A percentile compares a stretch with the other conserved stretches of the same genome.
Conservation (phyloP, 306 rosid species). For the Macrotyloma uniflorum region DNA sequence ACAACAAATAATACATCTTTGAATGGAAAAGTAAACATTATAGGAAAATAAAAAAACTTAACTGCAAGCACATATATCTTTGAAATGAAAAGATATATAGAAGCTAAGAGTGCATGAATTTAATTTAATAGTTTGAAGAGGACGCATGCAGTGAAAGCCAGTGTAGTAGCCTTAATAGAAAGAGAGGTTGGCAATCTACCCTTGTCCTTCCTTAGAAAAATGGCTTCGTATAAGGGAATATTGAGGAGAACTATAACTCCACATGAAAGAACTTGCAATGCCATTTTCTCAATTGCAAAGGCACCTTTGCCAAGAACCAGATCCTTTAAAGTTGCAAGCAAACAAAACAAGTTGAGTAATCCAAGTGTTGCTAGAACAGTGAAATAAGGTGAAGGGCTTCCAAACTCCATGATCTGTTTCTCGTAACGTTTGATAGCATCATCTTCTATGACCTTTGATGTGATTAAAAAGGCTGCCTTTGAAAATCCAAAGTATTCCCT, state of each 20-base stretch:
- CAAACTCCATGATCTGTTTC: constrained; percentile 70
- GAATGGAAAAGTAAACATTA: not conserved
- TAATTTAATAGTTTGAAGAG: not conserved
- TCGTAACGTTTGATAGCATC: constrained; percentile 49
- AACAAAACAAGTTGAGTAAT: constrained; percentile 56
- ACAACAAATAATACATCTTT: not conserved
- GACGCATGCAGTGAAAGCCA: constrained; percentile 15
- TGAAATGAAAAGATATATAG: too few relatives aligned
- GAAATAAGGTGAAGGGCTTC: constrained; percentile 60
- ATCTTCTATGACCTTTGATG: constrained; percentile 56
- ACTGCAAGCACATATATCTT: too few relatives aligned
- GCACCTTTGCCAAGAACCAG: not conserved
- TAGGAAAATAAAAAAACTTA: not conserved
- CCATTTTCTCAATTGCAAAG: constrained; percentile 27
- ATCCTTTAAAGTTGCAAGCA: constrained; percentile 46
- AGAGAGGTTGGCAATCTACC: constrained; percentile 56
- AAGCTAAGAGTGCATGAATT: too few relatives aligned
- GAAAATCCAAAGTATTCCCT: too few relatives aligned
- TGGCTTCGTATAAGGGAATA: constrained; percentile 60
- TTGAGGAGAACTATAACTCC: constrained; percentile 58
- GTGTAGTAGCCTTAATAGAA: constrained; percentile 27
- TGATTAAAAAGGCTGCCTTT: constrained; percentile 51
- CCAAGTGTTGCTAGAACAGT: constrained; percentile 56
- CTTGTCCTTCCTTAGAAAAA: constrained; percentile 61
- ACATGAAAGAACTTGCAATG: constrained; percentile 51